A percentile compares a stretch with the other conserved stretches of the same genome.
Evolutionary conservation across 257 asterid species (phyloP).

Genomic region (Leonotis leonurus): DNA sequence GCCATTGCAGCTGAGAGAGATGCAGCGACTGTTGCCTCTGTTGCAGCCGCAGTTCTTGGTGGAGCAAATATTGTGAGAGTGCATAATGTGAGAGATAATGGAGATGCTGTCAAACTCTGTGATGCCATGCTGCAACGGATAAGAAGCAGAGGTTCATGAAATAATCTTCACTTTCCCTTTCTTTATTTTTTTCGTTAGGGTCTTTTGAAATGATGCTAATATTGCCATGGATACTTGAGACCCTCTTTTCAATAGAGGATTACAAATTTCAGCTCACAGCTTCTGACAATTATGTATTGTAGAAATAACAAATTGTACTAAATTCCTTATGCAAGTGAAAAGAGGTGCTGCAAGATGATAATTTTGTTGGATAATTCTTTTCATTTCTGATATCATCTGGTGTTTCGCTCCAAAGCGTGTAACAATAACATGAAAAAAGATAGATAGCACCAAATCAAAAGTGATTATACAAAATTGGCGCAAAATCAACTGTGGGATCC

Average conservation of each 20-base stretch:
- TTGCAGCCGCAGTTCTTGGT: too few species aligned
- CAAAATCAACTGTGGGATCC: too few species aligned
- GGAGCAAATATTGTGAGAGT: too few species aligned
- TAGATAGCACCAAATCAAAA: background rate
- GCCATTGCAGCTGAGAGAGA: constrained; percentile 53
- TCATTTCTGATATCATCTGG: background rate
- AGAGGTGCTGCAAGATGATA: background rate
- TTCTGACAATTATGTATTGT: too few species aligned
- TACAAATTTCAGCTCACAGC: too few species aligned
- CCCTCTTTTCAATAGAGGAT: too few species aligned
- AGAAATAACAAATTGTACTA: too few species aligned
- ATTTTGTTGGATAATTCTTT: background rate
- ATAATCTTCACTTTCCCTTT: background rate
- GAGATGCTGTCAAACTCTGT: constrained; percentile 72
- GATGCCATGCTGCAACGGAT: constrained; percentile 70
- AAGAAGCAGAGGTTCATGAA: background rate
- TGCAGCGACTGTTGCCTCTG: constrained; percentile 68
- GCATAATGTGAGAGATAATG: constrained; percentile 62
- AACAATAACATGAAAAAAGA: background rate
- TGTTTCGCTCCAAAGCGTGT: background rate
- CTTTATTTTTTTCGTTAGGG: background rate
- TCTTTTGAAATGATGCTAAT: background rate
- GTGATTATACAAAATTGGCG: background rate
- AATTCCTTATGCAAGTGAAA: background rate
- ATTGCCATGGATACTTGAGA: background rate